Evolutionary conservation across 1,284 basidiomycete species (phyloP), one percentile per base, ranked within the genome.

Genomic region (Rhodofomes roseus): DNA sequence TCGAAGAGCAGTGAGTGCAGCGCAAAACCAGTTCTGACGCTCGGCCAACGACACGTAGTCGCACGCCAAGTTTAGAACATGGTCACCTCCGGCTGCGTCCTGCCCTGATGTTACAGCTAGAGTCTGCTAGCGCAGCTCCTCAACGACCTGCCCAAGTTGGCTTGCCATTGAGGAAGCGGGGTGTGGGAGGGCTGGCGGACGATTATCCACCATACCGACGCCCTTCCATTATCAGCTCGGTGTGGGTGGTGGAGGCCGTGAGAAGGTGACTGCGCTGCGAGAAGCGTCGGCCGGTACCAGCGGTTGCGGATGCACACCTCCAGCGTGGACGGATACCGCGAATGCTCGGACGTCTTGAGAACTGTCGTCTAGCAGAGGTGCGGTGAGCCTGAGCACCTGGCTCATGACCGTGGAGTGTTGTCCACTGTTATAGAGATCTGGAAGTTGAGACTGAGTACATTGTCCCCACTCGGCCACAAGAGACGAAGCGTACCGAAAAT

Each of bases 401-500:
- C 55, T 56, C 57, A 62, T 60, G 27, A 69, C 63, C 36, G 62
- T 59, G 55, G 59, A 57, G 20, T 66, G 63, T 31, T 57, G n/a
- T 11, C 31, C 60, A 43, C 58, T 53, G 53, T 57, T 56, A 48
- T 70, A 60, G 36, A 61, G 60, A 61, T 63, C 64, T 69, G 60
- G 29, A 43, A 23, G 12, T 29, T 18, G 50, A 34, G 11, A 9
- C 37, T 39, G 14, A 58, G 63, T n/a, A 53, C 44, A 18, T 52
- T 58, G 22, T 64, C 65, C 66, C 54, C 20, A 20, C 27, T 14
- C 53, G 25, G 18, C 25, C 23, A 58, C n/a, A n/a, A 36, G 40
- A 31, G 36, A 20, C 16, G 2, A 23, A 36, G 36, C 51, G 11
- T 23, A 59, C 86, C 79, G 65, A 77, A 82, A 54, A 89, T 72